Evolutionary conservation across 257 asterid genomes (phyloP).

Genomic region (Lithospermum erythrorhizon): DNA sequence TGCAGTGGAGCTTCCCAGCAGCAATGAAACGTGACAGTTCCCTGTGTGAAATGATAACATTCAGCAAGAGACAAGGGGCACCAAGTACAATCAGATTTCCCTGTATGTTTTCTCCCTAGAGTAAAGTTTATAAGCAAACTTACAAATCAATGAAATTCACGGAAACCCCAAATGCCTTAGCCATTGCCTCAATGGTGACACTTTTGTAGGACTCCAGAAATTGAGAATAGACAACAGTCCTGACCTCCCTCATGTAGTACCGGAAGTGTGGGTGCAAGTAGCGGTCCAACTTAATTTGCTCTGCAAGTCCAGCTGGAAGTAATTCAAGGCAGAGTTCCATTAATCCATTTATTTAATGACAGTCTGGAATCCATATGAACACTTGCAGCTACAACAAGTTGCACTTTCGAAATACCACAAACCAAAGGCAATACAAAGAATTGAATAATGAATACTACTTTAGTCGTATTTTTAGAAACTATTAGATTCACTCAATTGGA

Average conservation of each 20-base stretch:
- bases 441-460: not conserved
- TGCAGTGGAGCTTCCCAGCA: slow-evolving; percentile 76
- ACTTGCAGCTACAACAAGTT: not conserved
- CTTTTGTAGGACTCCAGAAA: slow-evolving; percentile 79
- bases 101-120: not conserved
- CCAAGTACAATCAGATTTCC: not conserved
- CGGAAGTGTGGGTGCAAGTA: slow-evolving; percentile 69
- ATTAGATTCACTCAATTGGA: not conserved
- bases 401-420: not conserved
- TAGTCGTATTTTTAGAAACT: not conserved
- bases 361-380: no score
- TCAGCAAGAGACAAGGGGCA: not conserved
- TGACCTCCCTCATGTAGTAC: slow-evolving; percentile 69
- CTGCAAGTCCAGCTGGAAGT: slow-evolving; percentile 62
- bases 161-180: slow-evolving; percentile 67
- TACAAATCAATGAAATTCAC: slow-evolving; percentile 67
- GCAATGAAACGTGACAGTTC: slow-evolving; percentile 77
- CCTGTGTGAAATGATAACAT: slow-evolving; percentile 22
- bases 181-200: slow-evolving; percentile 77
- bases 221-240: slow-evolving; percentile 76
- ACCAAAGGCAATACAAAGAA: not conserved
- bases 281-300: slow-evolving; percentile 61
- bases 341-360: not conserved
- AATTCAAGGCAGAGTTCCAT: not conserved
- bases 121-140: slow-evolving; percentile 12